phyloP scores from a whole-genome alignment of 192 early-diverging fungal genomes.

The Rhizophagus sp. region DNA sequence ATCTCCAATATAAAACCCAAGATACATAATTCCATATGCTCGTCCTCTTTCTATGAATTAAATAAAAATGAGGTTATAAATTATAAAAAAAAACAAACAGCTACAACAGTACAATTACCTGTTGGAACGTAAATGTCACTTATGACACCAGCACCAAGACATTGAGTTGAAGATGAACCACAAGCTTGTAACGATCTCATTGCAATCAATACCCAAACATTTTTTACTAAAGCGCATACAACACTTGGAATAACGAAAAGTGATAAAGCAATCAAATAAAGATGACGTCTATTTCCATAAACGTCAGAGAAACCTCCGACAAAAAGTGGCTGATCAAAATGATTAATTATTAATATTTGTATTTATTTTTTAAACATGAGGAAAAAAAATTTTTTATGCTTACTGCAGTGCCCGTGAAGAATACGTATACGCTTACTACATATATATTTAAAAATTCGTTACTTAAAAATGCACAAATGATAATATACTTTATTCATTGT shows the following conservation, averaged over 20 bases:
- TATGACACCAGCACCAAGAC: slow-evolving; percentile 41
- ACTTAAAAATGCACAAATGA: background rate
- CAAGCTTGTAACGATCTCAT: slow-evolving; percentile 44
- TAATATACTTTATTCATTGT: background rate
- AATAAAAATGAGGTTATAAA: background rate
- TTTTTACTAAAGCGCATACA: slow-evolving; percentile 35
- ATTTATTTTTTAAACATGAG: too few species aligned
- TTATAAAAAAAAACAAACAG: too few species aligned
- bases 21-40: slow-evolving; percentile 40
- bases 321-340: slow-evolving; percentile 35
- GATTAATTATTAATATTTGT: slow-evolving; percentile 19
- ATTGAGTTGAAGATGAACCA: slow-evolving; percentile 35
- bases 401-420: slow-evolving; percentile 3
- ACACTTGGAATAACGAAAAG: slow-evolving; percentile 41
- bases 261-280: slow-evolving; percentile 40
- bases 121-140: slow-evolving; percentile 34
- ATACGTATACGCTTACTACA: slow-evolving; percentile 11
- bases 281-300: slow-evolving; percentile 34
- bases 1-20: slow-evolving; percentile 37
- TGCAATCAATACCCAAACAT: slow-evolving; percentile 41
- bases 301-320: slow-evolving; percentile 42
- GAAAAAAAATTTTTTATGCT: background rate
- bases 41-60: slow-evolving; percentile 34
- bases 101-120: background rate
- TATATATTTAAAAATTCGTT: background rate